A percentile compares a stretch with the other conserved stretches of the same genome.
phyloP scores from a whole-genome alignment of 805 yeast species.

The Saccharomycopsis oosterbeekiorum region DNA sequence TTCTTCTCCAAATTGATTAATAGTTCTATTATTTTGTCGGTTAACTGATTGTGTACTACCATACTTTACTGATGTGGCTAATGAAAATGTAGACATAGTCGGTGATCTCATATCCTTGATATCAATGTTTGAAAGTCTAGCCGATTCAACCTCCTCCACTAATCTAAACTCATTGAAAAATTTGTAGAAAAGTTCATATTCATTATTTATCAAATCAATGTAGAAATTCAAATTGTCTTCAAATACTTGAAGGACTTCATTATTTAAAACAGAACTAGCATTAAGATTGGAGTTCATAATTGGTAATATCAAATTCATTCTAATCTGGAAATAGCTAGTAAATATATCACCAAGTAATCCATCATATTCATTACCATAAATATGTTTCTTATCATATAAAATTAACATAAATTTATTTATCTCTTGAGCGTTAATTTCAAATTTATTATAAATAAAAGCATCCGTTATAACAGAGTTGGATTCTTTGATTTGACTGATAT shows the following conservation, averaged over 20 bases:
- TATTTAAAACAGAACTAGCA: constrained; percentile 21
- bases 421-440: constrained; percentile 34
- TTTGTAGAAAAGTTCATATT: constrained; percentile 44
- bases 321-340: constrained; percentile 48
- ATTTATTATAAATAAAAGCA: constrained; percentile 59
- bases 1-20: background rate
- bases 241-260: constrained; percentile 45
- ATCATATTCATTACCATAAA: constrained; percentile 40
- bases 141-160: background rate
- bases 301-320: constrained; percentile 40
- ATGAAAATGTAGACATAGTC: background rate
- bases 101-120: background rate
- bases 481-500: constrained; percentile 21
- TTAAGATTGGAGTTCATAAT: constrained; percentile 32
- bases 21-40: background rate
- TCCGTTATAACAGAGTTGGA: constrained; percentile 39
- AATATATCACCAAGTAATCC: constrained; percentile 63
- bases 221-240: constrained; percentile 55
- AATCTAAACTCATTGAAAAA: constrained; percentile 35
- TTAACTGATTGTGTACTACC: background rate
- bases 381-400: constrained; percentile 22
- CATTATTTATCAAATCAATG: constrained; percentile 51
- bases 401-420: constrained; percentile 26
- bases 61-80: background rate
- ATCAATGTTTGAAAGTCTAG: constrained; percentile 5